Conservation (phyloP, 495 filamentous ascomycete species). For the Aspergillus egyptiacus region DNA sequence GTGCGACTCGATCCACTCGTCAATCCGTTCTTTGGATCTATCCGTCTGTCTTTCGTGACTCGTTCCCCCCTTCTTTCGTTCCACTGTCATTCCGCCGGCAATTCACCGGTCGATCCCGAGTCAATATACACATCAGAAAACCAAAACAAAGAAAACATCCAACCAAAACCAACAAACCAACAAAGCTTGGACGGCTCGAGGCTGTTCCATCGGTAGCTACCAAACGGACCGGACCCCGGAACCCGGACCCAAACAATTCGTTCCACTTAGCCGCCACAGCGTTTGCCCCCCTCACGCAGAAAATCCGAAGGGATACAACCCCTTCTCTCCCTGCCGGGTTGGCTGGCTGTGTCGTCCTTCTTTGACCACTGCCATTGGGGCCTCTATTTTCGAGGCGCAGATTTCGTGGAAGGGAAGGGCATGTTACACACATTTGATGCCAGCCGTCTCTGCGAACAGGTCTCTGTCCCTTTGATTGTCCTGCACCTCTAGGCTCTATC, state of each 20-base stretch:
- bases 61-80: background rate
- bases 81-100: background rate
- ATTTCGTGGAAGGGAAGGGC: constrained; percentile 17
- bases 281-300: constrained; percentile 18
- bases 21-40: constrained; percentile 9
- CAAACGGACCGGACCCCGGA: constrained; percentile 5
- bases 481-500: constrained; percentile 22
- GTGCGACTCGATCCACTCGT: constrained; percentile 15
- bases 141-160: constrained; percentile 17
- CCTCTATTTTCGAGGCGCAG: constrained; percentile 15
- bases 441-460: constrained; percentile 21
- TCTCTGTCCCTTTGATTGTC: constrained; percentile 16
- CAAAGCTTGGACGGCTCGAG: background rate
- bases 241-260: background rate
- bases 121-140: background rate
- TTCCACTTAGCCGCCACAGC: constrained; percentile 13
- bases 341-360: constrained; percentile 5
- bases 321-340: constrained; percentile 14
- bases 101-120: background rate
- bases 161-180: no score
- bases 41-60: constrained; percentile 1
- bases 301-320: constrained; percentile 16
- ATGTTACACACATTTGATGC: constrained; percentile 24
- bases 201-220: background rate
- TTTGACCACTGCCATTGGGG: constrained; percentile 5